Evolutionary conservation across 306 rosid species (phyloP).

Genomic region (Hippophae gyantsensis): DNA sequence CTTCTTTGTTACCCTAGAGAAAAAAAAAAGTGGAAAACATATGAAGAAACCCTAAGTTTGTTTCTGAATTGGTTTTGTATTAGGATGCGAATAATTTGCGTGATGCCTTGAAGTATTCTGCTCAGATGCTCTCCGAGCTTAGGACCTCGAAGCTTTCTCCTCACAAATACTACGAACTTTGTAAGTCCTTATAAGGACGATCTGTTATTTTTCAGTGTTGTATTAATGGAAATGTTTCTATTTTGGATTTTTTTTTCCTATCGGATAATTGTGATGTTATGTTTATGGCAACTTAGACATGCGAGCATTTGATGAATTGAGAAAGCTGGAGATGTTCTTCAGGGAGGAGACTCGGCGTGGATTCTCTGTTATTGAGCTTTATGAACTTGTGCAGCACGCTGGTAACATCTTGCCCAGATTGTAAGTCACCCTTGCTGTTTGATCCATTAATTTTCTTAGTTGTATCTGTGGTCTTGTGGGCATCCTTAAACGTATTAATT

Average conservation of each 20-base stretch:
- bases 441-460: not conserved
- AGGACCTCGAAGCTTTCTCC: slow-evolving; percentile 97
- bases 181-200: slow-evolving; percentile 44
- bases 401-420: slow-evolving; percentile 93
- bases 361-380: slow-evolving; percentile 89
- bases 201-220: slow-evolving; percentile 14
- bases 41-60: slow-evolving; percentile 10
- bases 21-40: not conserved
- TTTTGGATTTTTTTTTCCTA: not conserved
- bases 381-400: slow-evolving; percentile 95
- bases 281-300: slow-evolving; percentile 47
- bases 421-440: slow-evolving; percentile 35
- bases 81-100: slow-evolving; percentile 94
- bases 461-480: no score
- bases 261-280: slow-evolving; percentile 10
- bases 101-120: slow-evolving; percentile 89
- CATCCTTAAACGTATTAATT: not conserved
- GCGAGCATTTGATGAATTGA: slow-evolving; percentile 95
- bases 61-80: slow-evolving; percentile 4
- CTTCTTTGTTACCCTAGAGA: slow-evolving; percentile 7
- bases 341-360: slow-evolving; percentile 98
- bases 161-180: slow-evolving; percentile 88
- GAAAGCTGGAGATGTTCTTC: slow-evolving; percentile 92
- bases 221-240: slow-evolving; percentile 15
- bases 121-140: slow-evolving; percentile 98